These are phyloP conservation scores for Myriosclerotinia scirpicola DNA, from an alignment of 2,329 filamentous ascomycete genomes.

Conservation along the genomic window DNA sequence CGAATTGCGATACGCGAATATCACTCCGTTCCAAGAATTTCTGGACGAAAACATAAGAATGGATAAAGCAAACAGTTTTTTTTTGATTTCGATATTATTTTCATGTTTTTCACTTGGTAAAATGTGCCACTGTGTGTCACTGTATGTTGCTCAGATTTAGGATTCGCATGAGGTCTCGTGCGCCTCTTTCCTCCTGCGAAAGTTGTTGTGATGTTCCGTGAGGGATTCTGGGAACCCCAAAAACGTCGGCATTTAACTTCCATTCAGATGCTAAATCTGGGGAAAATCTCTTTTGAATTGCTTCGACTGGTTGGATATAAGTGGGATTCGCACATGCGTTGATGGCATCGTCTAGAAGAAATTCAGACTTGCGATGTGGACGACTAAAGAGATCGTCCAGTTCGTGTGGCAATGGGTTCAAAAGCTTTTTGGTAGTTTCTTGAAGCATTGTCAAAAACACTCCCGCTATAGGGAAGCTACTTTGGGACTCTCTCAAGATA, in stretches of 20 bases:
- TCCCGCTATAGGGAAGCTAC: conserved; percentile 38
- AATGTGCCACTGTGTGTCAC: conserved; percentile 30
- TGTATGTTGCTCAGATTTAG: conserved; percentile 38
- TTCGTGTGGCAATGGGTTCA: conserved; percentile 32
- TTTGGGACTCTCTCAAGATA: conserved; percentile 35
- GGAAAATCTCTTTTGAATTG: conserved; percentile 37
- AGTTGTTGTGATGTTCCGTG: background rate
- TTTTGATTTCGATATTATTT: background rate
- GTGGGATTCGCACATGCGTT: conserved; percentile 39
- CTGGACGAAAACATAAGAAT: background rate
- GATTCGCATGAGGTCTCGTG: conserved; percentile 39
- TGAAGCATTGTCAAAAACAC: conserved; percentile 40
- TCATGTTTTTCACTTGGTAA: background rate
- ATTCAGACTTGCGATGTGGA: conserved; percentile 16
- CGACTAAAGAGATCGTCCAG: conserved; percentile 25
- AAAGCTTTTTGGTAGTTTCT: conserved; percentile 33
- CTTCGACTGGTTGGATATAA: conserved; percentile 37
- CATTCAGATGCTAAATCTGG: conserved; percentile 39
- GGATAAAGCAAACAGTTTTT: background rate
- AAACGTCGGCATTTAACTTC: conserved; percentile 26
- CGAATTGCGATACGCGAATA: background rate
- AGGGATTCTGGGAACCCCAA: conserved; percentile 30
- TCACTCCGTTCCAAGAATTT: background rate
- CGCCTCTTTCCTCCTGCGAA: conserved; percentile 32
- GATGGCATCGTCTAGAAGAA: conserved; percentile 39